Percentiles rank a stretch among this genome's conserved stretches.
Evolutionary conservation across 2,329 filamentous ascomycete genomes (phyloP).

Genomic region (Curvularia sp.): DNA sequence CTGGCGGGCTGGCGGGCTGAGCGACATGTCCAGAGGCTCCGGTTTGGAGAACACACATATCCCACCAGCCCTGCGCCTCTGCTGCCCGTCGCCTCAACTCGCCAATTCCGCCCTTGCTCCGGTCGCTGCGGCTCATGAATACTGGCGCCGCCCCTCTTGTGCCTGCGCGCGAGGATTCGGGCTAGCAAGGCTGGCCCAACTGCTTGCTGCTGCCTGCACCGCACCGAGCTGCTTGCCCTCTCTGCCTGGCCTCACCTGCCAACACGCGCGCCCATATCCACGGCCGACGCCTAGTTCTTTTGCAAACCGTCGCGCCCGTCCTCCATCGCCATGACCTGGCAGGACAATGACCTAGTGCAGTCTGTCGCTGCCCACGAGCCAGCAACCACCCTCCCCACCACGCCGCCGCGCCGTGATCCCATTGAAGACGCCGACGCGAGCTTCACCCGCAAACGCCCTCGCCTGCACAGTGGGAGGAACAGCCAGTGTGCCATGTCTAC

Average conservation of each 20-base stretch:
- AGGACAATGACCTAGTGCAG: constrained; percentile 45
- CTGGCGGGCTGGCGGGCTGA: constrained; percentile 5
- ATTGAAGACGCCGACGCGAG: constrained; percentile 55
- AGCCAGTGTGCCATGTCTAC: constrained; percentile 42
- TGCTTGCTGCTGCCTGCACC: constrained; percentile 34
- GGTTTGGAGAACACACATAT: neutral
- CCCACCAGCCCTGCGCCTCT: constrained; percentile 6
- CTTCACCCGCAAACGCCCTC: constrained; percentile 56
- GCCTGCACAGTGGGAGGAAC: constrained; percentile 49
- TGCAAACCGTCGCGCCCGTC: constrained; percentile 25
- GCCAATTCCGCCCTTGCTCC: neutral
- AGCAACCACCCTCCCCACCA: constrained; percentile 42
- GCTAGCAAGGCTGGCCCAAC: constrained; percentile 34
- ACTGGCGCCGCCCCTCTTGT: constrained; percentile 21
- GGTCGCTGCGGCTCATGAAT: constrained; percentile 36
- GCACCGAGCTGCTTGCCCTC: constrained; percentile 30
- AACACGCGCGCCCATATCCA: constrained; percentile 21
- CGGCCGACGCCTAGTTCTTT: constrained; percentile 25
- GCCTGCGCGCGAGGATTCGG: constrained; percentile 30
- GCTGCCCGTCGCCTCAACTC: neutral
- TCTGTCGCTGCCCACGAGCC: constrained; percentile 40
- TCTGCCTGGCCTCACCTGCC: constrained; percentile 30
- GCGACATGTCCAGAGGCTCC: neutral
- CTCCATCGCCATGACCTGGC: constrained; percentile 44
- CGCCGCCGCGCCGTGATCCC: constrained; percentile 52